Evolutionary conservation across 495 filamentous ascomycete genomes (phyloP), one percentile per base, ranked within the genome.

Genomic region (Aspergillus nanangensis): DNA sequence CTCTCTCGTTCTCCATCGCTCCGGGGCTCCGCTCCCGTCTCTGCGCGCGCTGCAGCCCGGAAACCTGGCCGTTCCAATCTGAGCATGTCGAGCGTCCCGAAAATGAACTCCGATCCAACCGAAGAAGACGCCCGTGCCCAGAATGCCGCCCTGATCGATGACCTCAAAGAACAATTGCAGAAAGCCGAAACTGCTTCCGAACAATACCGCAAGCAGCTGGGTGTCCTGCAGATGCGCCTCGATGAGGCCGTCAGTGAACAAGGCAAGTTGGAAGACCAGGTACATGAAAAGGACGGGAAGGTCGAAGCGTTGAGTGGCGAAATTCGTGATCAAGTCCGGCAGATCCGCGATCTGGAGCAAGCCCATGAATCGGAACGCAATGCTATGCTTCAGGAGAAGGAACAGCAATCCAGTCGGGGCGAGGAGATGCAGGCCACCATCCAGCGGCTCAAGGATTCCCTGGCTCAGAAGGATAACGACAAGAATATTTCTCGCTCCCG

Each of bases 291-390:
- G 51, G 89, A 91, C 31, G 83, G 87, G 63, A 77, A 78, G 55
- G 80, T 95, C 41, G 90, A 96, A 55, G 66, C 72, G 7, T 73
- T 97, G 36, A 80, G 86, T 57, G 83, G 82, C 56, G 87, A 94
- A 58, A 86, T 89, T 60, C 79, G 83, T 45, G 88, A 95, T 41
- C 74, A 80, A 32, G 77, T 81, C 13, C 80, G 89, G 40, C 83
- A 92, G 65, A 86, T 86, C 54, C 77, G 91, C 45, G 93, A 98
- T 58, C 78, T 95, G 64, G 90, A 96, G 61, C 80, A 80, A 45
- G 87, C 90, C 25, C 92, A 93, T 65, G 92, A 96, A 65, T 76
- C 83, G 36, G 93, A 98, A 67, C 81, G 91, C 33, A 88, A 81
- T 61, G 80, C 87, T 32, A 85, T 92, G 76, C 81, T 87, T 56